Evolutionary conservation across 176 grass and related monocot genomes (phyloP).

Genomic region (Elaeis guineensis): DNA sequence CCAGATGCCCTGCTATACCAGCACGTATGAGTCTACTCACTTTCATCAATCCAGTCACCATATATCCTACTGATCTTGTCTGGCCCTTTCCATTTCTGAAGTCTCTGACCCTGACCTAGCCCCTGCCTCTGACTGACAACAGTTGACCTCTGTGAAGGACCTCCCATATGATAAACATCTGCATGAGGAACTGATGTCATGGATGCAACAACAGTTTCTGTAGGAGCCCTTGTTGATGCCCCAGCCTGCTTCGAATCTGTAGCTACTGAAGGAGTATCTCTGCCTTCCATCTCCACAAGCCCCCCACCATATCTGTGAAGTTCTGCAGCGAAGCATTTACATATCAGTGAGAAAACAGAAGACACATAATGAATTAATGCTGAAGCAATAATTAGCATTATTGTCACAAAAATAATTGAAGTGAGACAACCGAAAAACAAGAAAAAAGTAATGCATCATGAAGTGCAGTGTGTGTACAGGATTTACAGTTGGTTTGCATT

Average conservation of each 20-base stretch:
- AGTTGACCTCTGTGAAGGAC: constrained; percentile 44
- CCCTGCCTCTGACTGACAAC: constrained; percentile 44
- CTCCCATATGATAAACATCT: constrained; percentile 68
- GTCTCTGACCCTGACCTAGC: constrained; percentile 50
- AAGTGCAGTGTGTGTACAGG: too few relatives aligned
- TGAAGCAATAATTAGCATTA: too few relatives aligned
- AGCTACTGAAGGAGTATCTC: constrained; percentile 38
- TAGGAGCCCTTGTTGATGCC: constrained; percentile 33
- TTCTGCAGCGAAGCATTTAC: constrained; percentile 34
- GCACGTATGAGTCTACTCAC: constrained; percentile 33
- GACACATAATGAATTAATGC: too few relatives aligned
- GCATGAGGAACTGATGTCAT: constrained; percentile 26
- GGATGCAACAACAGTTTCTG: constrained; percentile 30
- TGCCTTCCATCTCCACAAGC: constrained; percentile 45
- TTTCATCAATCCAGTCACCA: constrained; percentile 93
- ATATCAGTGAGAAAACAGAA: background rate
- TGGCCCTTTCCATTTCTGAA: constrained; percentile 94
- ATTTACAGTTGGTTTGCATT: too few relatives aligned
- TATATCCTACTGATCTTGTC: constrained; percentile 95
- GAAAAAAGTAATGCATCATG: too few relatives aligned
- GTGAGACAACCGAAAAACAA: too few relatives aligned
- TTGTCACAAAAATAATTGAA: too few relatives aligned
- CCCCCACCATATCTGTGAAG: constrained; percentile 91
- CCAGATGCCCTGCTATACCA: too few relatives aligned
- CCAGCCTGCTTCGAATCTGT: constrained; percentile 58